Evolutionary conservation across 179 eudicot genomes (phyloP).

Genomic region (Gypsophila paniculata): DNA sequence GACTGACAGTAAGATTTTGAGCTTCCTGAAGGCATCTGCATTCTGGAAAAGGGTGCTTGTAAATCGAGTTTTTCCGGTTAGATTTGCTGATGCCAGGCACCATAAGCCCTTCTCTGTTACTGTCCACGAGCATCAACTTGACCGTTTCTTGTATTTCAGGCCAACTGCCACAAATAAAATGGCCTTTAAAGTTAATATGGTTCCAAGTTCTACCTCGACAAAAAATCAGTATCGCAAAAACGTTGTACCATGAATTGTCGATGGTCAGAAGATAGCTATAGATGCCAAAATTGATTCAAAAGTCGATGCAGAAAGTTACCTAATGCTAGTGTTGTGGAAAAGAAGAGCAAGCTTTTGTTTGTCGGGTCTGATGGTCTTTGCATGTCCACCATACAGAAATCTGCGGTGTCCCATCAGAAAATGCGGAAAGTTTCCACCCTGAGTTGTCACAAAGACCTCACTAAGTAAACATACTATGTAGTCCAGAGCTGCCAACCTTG

Average conservation of each 20-base stretch:
- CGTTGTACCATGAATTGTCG: too few species aligned
- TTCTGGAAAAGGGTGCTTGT: constrained; percentile 64
- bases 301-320: constrained; percentile 32
- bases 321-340: constrained; percentile 53
- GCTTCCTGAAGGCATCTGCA: constrained; percentile 52
- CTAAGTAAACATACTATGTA: constrained; percentile 66
- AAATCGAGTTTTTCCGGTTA: constrained; percentile 56
- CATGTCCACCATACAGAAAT: constrained; percentile 66
- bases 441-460: constrained; percentile 82
- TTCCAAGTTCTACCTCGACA: not conserved
- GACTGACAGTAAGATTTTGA: constrained; percentile 32
- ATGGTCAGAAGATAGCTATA: not conserved
- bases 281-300: constrained; percentile 1
- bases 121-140: constrained; percentile 65
- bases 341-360: constrained; percentile 62
- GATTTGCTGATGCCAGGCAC: constrained; percentile 51
- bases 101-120: constrained; percentile 73
- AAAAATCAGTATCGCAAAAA: not conserved
- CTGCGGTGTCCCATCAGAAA: constrained; percentile 84
- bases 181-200: constrained; percentile 10
- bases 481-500: constrained; percentile 87
- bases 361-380: constrained; percentile 79
- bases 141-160: constrained; percentile 53
- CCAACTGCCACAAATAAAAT: constrained; percentile 51
- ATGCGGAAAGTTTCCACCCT: constrained; percentile 92